Evolutionary conservation across 768 basidiomycete species (phyloP).

Genomic region (Hericium alpestre): DNA sequence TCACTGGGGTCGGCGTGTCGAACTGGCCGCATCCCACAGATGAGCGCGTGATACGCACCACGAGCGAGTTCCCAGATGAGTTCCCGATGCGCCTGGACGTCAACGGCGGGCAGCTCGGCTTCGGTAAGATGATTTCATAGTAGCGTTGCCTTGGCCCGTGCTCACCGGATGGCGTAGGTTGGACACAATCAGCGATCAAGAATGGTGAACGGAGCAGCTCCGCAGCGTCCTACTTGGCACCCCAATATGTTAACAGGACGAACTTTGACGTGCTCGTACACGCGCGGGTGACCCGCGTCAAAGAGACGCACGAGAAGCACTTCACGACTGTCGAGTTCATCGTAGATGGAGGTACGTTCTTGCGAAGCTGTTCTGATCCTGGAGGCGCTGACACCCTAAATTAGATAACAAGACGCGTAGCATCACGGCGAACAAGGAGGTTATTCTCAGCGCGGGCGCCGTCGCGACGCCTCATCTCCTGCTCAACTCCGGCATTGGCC

Average conservation of each 20-base stretch:
- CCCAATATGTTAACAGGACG: not conserved
- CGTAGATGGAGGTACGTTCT: conserved; percentile 2
- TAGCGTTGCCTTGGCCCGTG: not conserved
- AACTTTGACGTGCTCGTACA: conserved; percentile 2
- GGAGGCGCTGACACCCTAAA: not conserved
- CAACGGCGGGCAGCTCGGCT: conserved; percentile 32
- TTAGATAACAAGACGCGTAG: conserved; percentile 2
- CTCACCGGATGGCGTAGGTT: not conserved
- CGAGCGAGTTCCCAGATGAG: conserved; percentile 22
- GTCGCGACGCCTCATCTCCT: conserved; percentile 1
- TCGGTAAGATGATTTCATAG: conserved; percentile 21
- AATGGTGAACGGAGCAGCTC: conserved; percentile 4
- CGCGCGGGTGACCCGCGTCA: not conserved
- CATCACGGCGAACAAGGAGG: not conserved
- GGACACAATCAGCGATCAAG: not conserved
- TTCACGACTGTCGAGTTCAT: not conserved
- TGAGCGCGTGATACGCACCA: conserved; percentile 25
- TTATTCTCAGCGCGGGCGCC: conserved; percentile 1
- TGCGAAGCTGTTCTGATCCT: not conserved
- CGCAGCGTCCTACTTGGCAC: conserved; percentile 1
- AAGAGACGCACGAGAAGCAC: not conserved
- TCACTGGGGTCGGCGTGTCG: conserved; percentile 16
- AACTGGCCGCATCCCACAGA: conserved; percentile 15
- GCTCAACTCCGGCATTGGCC: conserved; percentile 1
- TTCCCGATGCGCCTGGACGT: conserved; percentile 32